Conservation (phyloP, 108 stramenopile species). For the Licmophora abbreviata region DNA sequence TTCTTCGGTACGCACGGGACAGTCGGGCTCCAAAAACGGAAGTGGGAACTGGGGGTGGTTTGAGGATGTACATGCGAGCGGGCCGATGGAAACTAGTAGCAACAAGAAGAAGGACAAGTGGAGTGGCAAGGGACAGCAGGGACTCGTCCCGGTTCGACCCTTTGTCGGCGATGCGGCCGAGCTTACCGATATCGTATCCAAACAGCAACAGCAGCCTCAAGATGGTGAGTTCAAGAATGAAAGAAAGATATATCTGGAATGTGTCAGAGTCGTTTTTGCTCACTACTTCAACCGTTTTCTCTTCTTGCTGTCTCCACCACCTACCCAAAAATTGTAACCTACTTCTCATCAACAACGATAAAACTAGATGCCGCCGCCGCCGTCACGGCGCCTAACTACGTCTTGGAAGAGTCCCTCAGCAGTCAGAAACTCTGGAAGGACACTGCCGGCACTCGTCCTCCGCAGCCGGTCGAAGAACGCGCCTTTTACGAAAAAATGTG, state of each 20-base stretch:
- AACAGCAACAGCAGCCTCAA: too few species aligned
- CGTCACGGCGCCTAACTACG: conserved; percentile 85
- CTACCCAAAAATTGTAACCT: too few species aligned
- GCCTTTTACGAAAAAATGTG: conserved; percentile 91
- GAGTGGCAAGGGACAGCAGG: too few species aligned
- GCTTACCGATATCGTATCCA: too few species aligned
- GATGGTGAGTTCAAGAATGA: too few species aligned
- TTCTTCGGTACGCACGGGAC: too few species aligned
- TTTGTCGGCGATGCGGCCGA: too few species aligned
- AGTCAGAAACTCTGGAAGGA: conserved; percentile 85
- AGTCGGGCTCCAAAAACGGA: too few species aligned
- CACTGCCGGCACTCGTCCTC: conserved; percentile 89
- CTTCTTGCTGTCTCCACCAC: neutral
- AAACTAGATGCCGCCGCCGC: conserved; percentile 57
- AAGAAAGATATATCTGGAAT: too few species aligned
- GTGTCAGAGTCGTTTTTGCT: neutral
- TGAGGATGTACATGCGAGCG: conserved; percentile 77
- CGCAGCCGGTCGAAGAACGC: conserved; percentile 85
- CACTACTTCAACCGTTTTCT: neutral
- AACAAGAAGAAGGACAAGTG: too few species aligned
- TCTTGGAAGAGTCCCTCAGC: conserved; percentile 80
- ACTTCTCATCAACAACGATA: neutral
- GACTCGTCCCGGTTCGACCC: too few species aligned
- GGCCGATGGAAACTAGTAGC: too few species aligned
- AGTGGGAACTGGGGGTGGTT: conserved; percentile 73